Evolutionary conservation across 1,284 basidiomycete genomes (phyloP).

Genomic region (Inonotus obliquus): DNA sequence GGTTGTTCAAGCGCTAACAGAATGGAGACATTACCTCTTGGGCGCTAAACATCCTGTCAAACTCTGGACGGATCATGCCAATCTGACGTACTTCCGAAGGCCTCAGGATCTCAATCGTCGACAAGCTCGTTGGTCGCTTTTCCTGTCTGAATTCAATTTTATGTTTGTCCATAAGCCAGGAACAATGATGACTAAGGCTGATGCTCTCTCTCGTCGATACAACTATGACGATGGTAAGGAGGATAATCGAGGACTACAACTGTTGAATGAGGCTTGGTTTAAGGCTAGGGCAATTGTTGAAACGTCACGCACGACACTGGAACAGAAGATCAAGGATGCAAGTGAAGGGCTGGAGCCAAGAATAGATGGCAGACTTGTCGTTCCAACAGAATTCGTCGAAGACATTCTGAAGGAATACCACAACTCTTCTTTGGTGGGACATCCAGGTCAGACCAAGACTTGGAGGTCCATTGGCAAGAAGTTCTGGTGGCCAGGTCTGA

Average conservation of each 20-base stretch:
- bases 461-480: neutral
- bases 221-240: neutral
- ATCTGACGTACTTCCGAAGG: neutral
- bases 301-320: neutral
- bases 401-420: neutral
- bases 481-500: neutral
- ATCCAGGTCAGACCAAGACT: neutral
- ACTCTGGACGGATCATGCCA: neutral
- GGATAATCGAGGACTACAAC: neutral
- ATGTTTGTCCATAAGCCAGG: neutral
- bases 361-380: neutral
- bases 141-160: neutral
- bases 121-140: neutral
- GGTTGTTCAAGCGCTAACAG: conserved; percentile 18
- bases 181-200: neutral
- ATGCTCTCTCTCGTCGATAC: neutral
- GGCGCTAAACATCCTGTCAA: neutral
- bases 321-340: neutral
- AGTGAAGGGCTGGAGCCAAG: neutral
- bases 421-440: neutral
- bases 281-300: neutral
- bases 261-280: neutral
- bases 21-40: conserved; percentile 2
- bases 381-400: neutral
- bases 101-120: neutral